Conservation (phyloP, 2,329 filamentous ascomycete species). For the Penicillium hesseltinei region DNA sequence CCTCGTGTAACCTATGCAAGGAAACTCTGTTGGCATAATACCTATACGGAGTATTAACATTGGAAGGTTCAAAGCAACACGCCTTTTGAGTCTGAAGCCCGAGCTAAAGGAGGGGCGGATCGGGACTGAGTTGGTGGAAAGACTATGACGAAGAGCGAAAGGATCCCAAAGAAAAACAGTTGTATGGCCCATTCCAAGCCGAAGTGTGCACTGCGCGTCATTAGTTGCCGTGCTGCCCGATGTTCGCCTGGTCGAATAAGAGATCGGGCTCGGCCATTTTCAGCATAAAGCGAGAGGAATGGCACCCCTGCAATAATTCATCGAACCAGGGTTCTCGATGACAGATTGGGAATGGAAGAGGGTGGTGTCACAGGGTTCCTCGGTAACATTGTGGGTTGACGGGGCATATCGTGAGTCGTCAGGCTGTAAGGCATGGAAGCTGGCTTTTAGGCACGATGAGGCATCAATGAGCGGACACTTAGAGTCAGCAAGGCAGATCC, state of each 20-base stretch:
- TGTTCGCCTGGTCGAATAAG: conserved; percentile 8
- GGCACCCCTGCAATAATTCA: neutral
- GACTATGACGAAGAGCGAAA: conserved; percentile 13
- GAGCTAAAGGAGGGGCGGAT: conserved; percentile 20
- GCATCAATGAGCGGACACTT: neutral
- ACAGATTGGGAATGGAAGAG: conserved; percentile 4
- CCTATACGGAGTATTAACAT: neutral
- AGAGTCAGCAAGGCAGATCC: neutral
- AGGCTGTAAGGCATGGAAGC: conserved; percentile 26
- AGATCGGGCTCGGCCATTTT: neutral
- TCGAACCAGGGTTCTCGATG: neutral
- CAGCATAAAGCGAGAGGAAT: neutral
- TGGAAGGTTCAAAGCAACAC: neutral
- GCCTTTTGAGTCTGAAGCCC: neutral
- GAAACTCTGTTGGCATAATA: conserved; percentile 4
- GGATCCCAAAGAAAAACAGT: neutral
- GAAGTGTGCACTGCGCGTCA: conserved; percentile 18
- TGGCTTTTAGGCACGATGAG: conserved; percentile 11
- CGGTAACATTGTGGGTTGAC: conserved; percentile 18
- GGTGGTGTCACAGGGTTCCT: conserved; percentile 23
- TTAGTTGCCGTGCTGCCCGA: conserved; percentile 20
- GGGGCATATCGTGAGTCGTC: conserved; percentile 21
- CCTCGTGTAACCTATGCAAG: conserved; percentile 18
- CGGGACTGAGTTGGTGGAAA: conserved; percentile 9
- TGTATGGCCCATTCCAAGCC: conserved; percentile 1